Conservation (phyloP, 805 yeast genomes). For the Saturnispora sanitii region DNA sequence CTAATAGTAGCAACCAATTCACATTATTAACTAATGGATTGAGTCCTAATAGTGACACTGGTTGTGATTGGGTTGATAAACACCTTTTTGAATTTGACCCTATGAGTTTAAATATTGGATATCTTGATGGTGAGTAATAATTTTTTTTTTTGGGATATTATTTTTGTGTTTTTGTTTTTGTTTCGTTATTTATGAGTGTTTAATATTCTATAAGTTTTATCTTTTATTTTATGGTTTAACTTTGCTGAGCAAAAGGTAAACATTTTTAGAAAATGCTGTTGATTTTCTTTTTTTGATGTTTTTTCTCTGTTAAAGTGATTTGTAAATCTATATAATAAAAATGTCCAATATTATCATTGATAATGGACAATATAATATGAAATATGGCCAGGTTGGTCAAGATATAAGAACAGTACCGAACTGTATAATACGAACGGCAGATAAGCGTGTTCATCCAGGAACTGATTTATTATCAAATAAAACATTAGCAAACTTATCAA, state of each 20-base stretch:
- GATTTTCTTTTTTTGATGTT: background rate
- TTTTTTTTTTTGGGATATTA: too few species aligned
- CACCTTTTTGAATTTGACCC: conserved; percentile 32
- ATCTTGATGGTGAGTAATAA: background rate
- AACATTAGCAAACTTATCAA: conserved; percentile 45
- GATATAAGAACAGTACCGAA: conserved; percentile 53
- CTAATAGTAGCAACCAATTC: conserved; percentile 11
- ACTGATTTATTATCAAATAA: conserved; percentile 36
- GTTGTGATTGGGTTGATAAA: conserved; percentile 51
- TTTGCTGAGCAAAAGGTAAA: background rate
- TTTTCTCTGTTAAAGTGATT: background rate
- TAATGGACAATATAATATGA: conserved; percentile 81
- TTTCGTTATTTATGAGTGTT: background rate
- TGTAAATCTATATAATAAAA: conserved; percentile 11
- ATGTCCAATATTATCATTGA: conserved; percentile 51
- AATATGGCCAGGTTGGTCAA: conserved; percentile 45
- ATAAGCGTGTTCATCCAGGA: conserved; percentile 64
- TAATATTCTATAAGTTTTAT: too few species aligned
- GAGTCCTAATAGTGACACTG: conserved; percentile 35
- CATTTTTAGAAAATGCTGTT: too few species aligned
- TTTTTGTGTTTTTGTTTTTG: background rate
- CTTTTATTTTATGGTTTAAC: too few species aligned
- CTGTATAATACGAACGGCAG: conserved; percentile 64
- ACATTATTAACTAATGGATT: conserved; percentile 12
- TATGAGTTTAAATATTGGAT: conserved; percentile 14